Evolutionary conservation across 306 rosid species (phyloP), one percentile per base, ranked within the genome.

Genomic region (cucumber (Cucumis sativus)): DNA sequence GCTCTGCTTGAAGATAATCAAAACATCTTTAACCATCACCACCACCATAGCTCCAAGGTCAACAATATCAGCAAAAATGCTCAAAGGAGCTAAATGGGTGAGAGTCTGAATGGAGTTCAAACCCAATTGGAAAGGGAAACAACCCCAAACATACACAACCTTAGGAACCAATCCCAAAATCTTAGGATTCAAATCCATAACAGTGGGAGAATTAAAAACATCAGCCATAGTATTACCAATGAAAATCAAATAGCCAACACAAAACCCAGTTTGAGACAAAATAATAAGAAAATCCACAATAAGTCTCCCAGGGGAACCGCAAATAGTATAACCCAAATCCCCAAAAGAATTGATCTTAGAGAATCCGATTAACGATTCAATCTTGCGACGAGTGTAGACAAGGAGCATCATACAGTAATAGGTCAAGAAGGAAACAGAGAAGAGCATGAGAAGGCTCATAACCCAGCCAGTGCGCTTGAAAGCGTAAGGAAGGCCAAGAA

Each of bases 331-430:
- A 4, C 89, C 88, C 78, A 88, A 80, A 79, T 88, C 91, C 49
- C 91, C 91, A 41, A 88, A 88, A 3, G 91, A 85, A n/a, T 78
- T 20, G 43, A 85, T 85, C 75, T 71, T 85, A 12, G 82, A 15
- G 73, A 54, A 54, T 4, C 83, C 84, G 23, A 33, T 10, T 16
- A 78, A 20, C 43, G 86, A 64, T 23, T 88, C 91, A 21, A 88
- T 84, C 64, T 83, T 82, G 9, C 86, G 81, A 67, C 89, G 89
- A 40, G 89, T 84, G 59, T 79, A 58, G 78, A 84, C 85, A 35
- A 88, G 75, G 10, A 85, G 82, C 91, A 88, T 85, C 91, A 88
- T 88, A 72, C 91, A 88, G 51, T 78, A 65, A 58, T 85, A 80
- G 14, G 91, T 84, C 15, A 88, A 82, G 16, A 47, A 67, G 2